Conservation (phyloP, 1,284 basidiomycete species). For the Tylopilus sp. region DNA sequence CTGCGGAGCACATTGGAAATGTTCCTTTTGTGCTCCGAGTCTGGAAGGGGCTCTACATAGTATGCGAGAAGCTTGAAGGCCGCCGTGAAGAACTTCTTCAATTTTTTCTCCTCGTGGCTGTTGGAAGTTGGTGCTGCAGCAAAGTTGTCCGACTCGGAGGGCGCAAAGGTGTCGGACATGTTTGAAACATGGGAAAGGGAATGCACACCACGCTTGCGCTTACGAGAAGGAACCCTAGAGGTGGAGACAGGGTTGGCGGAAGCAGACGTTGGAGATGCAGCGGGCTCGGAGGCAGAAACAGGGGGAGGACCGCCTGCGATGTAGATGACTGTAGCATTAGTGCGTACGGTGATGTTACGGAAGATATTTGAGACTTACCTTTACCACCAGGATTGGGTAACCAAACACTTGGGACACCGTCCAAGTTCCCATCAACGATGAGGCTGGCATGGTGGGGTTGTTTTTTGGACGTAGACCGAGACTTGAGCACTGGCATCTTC, state of each 20-base stretch:
- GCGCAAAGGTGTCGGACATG: too few relatives aligned
- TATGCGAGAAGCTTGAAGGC: background rate
- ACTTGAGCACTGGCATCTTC: too few relatives aligned
- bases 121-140: too few relatives aligned
- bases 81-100: background rate
- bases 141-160: too few relatives aligned
- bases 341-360: too few relatives aligned
- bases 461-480: background rate
- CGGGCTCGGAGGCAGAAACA: too few relatives aligned
- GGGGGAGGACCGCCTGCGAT: background rate
- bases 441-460: background rate
- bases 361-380: background rate
- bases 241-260: too few relatives aligned
- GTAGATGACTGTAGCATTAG: background rate
- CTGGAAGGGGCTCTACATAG: background rate
- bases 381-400: background rate
- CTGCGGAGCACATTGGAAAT: background rate
- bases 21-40: background rate
- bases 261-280: too few relatives aligned
- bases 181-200: background rate
- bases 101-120: too few relatives aligned
- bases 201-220: background rate
- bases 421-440: too few relatives aligned
- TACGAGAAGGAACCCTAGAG: background rate
- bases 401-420: background rate